Evolutionary conservation across 2,329 filamentous ascomycete species (phyloP), one percentile per base, ranked within the genome.

Genomic region (Penicillium sp.): DNA sequence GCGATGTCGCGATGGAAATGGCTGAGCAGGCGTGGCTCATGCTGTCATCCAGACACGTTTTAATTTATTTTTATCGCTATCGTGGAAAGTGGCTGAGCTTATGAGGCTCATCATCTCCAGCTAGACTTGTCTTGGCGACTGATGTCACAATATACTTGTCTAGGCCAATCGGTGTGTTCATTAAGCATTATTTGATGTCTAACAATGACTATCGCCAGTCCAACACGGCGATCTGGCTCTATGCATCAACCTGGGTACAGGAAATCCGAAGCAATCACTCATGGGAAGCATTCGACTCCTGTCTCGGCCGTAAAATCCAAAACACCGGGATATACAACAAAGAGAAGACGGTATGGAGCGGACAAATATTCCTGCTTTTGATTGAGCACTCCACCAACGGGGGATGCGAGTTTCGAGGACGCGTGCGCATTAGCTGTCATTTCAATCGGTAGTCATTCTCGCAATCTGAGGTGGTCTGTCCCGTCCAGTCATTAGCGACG

Each of bases 401-500:
- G 61, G 53, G 56, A 47, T 58, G 60, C 31, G 50, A 62, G 31
- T 48, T 60, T 56, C 51, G 58, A 58, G 60, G 51, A 63, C 61
- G 60, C 62, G 60, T 51, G 63, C 61, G 58, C 64, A 56, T 64
- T 45, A 61, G 53, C 35, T 41, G 44, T 63, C 58, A 59, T 62
- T 46, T 49, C 53, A 44, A 52, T 38, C 38, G 46, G 62, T 61
- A 64, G 64, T 64, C 67, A 35, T 68, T 63, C 57, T 65, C 67
- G 49, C 66, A 63, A 64, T 67, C 61, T 58, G 53, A 67, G 57
- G 64, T 59, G 51, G 51, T 61, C 58, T 56, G 63, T 51, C 64
- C 60, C 61, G 66, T 66, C 63, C 64, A 64, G 48, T 71, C 69
- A 69, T 73, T 66, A 72, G 41, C 51, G 58, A 64, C 60, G 63